Conservation (phyloP, 2,329 filamentous ascomycete genomes). For the Gaeumannomyces sp. region DNA sequence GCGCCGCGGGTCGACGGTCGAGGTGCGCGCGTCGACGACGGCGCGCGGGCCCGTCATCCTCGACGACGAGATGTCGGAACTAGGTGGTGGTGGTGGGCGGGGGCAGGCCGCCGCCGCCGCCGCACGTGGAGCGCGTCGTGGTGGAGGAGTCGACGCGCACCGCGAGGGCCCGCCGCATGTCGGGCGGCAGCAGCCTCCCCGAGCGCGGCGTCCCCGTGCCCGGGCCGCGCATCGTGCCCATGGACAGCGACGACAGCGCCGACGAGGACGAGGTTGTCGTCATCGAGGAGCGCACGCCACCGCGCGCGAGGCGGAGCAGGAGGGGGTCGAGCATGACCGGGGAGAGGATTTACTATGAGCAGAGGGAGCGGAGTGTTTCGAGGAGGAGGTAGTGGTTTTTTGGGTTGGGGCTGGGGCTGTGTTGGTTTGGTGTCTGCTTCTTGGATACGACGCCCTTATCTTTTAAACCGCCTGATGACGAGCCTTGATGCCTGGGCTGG, state of each 20-base stretch:
- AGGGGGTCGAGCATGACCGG: slow-evolving; percentile 20
- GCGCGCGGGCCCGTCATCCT: slow-evolving; percentile 14
- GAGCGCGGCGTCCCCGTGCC: slow-evolving; percentile 4
- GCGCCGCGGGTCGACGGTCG: slow-evolving; percentile 21
- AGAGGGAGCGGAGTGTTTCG: slow-evolving; percentile 2
- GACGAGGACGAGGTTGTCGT: slow-evolving; percentile 28
- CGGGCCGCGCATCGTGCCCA: slow-evolving; percentile 16
- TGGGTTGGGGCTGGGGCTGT: not conserved
- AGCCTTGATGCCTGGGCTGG: too few relatives aligned
- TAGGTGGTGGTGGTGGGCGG: not conserved
- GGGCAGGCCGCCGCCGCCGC: slow-evolving; percentile 6
- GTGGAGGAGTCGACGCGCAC: slow-evolving; percentile 20
- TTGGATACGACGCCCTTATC: not conserved
- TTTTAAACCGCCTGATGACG: too few relatives aligned
- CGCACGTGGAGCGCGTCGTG: slow-evolving; percentile 21
- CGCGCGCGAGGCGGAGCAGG: slow-evolving; percentile 18
- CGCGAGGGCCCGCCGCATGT: slow-evolving; percentile 11
- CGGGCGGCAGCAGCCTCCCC: slow-evolving; percentile 10
- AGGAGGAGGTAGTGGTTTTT: slow-evolving; percentile 7
- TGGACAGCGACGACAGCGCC: slow-evolving; percentile 15
- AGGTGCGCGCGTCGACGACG: slow-evolving; percentile 19
- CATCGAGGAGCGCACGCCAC: slow-evolving; percentile 27
- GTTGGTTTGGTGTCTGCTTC: not conserved
- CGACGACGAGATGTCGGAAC: slow-evolving; percentile 17
- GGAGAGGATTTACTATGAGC: slow-evolving; percentile 25